phyloP scores from a whole-genome alignment of 805 yeast species.

The Starmerella kuoi region DNA sequence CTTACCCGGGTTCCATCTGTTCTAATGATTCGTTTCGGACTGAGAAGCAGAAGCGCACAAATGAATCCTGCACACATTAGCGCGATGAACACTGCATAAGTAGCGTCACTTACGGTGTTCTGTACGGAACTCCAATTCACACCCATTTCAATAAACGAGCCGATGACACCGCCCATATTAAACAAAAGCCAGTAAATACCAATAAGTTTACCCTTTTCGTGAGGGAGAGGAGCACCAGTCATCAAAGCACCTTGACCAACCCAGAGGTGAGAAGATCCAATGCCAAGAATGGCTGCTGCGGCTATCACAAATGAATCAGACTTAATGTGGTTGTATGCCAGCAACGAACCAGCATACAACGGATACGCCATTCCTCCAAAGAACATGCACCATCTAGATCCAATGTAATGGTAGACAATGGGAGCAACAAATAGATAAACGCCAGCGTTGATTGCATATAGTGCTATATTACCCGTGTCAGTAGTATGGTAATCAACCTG shows the following conservation, averaged over 20 bases:
- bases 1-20: conserved; percentile 13
- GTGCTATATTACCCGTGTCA: conserved; percentile 27
- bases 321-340: conserved; percentile 36
- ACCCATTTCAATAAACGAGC: conserved; percentile 45
- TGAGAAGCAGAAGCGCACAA: conserved; percentile 23
- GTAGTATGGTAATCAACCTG: conserved; percentile 26
- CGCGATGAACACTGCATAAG: conserved; percentile 44
- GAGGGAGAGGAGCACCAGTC: conserved; percentile 43
- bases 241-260: conserved; percentile 48
- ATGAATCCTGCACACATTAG: conserved; percentile 40
- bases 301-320: conserved; percentile 43
- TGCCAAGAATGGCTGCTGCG: conserved; percentile 47
- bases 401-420: conserved; percentile 25
- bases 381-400: conserved; percentile 29
- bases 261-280: conserved; percentile 46
- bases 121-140: conserved; percentile 34
- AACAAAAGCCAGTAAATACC: conserved; percentile 49
- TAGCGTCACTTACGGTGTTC: conserved; percentile 36
- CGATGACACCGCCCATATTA: conserved; percentile 52
- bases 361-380: conserved; percentile 48
- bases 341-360: conserved; percentile 41
- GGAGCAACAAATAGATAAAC: conserved; percentile 26
- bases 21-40: conserved; percentile 11
- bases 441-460: conserved; percentile 25
- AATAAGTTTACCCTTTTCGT: conserved; percentile 40